phyloP scores from a whole-genome alignment of 2,329 filamentous ascomycete species.

The Beauveria bassiana region DNA sequence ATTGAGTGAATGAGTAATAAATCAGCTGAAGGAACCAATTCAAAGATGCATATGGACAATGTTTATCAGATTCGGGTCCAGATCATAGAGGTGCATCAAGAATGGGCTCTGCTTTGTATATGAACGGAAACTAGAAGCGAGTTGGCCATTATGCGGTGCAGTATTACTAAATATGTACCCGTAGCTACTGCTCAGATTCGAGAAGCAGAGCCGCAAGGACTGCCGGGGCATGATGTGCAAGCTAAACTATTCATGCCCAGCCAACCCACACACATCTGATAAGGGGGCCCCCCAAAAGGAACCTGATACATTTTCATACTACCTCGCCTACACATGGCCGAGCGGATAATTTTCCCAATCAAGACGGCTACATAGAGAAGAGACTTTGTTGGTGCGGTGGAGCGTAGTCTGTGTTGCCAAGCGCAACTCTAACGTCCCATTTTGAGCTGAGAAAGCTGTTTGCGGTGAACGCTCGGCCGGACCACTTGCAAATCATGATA shows the following conservation, averaged over 20 bases:
- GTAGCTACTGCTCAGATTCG: not conserved
- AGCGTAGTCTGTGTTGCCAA: not conserved
- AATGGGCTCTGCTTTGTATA: not conserved
- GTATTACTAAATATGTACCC: not conserved
- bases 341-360: not conserved
- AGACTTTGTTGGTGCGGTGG: constrained; percentile 2
- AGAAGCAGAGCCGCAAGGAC: not conserved
- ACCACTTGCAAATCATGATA: not conserved
- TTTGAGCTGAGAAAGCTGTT: not conserved
- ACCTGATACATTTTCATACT: constrained; percentile 5
- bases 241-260: not conserved
- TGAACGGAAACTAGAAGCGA: not conserved
- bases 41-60: not conserved
- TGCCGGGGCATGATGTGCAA: not conserved
- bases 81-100: not conserved
- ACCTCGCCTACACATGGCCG: not conserved
- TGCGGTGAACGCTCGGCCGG: not conserved
- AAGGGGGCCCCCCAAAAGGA: not conserved
- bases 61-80: not conserved
- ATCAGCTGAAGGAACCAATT: not conserved
- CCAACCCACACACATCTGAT: not conserved
- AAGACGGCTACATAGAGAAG: not conserved
- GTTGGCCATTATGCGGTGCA: not conserved
- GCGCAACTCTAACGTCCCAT: not conserved
- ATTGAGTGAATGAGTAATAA: not conserved